Percentiles rank a stretch among this genome's conserved stretches.
Evolutionary conservation across 352 stramenopile genomes (phyloP).

Genomic region (Phytophthora sp.): DNA sequence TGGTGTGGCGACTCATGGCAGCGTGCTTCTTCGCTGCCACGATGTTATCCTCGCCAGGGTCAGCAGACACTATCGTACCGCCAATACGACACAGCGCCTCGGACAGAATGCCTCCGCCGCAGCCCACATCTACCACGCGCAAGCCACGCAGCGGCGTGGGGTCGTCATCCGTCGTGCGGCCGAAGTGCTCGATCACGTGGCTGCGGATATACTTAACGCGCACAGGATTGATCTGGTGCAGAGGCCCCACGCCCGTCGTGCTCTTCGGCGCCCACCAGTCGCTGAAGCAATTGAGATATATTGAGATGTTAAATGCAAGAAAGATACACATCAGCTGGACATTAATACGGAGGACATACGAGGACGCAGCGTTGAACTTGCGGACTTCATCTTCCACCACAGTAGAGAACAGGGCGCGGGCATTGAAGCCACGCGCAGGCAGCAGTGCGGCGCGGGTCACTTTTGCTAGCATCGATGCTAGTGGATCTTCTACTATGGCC

Average conservation of each 20-base stretch:
- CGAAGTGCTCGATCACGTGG: slow-evolving; percentile 73
- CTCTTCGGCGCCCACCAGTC: slow-evolving; percentile 86
- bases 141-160: slow-evolving; percentile 57
- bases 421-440: slow-evolving; percentile 16
- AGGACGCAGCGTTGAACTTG: slow-evolving; percentile 82
- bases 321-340: no score
- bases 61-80: slow-evolving; percentile 72
- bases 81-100: slow-evolving; percentile 81
- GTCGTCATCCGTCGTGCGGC: slow-evolving; percentile 49
- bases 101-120: slow-evolving; percentile 84
- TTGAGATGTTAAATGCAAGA: neutral
- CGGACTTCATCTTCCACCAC: slow-evolving; percentile 78
- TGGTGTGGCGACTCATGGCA: slow-evolving; percentile 52
- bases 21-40: slow-evolving; percentile 73
- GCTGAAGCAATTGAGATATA: slow-evolving; percentile 34
- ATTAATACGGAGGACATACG: slow-evolving; percentile 49
- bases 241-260: slow-evolving; percentile 71
- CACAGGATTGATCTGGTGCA: slow-evolving; percentile 87
- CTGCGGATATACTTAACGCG: slow-evolving; percentile 86
- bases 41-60: slow-evolving; percentile 79
- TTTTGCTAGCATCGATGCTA: slow-evolving; percentile 36
- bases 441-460: neutral
- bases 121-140: slow-evolving; percentile 79
- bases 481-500: no score
- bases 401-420: slow-evolving; percentile 54